These are phyloP conservation scores for Arthrobotrys megalospora DNA, from an alignment of 2,329 filamentous ascomycete species.

Conservation along the genomic window DNA sequence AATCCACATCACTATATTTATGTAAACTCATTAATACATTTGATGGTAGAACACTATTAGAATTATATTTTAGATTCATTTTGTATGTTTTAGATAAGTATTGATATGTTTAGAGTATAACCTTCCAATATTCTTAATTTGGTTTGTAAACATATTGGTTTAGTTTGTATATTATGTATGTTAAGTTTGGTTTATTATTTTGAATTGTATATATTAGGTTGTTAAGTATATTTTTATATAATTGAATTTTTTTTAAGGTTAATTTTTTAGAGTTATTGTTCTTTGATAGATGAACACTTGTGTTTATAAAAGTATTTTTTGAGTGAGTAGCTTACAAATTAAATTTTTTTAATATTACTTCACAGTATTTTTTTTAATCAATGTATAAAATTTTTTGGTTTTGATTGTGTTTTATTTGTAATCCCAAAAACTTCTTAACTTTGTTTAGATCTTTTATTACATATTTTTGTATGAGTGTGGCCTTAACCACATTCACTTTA, in stretches of 20 bases:
- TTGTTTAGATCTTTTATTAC: background rate
- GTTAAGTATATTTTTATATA: conserved; percentile 5
- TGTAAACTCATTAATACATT: conserved; percentile 1
- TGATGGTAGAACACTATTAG: too few relatives aligned
- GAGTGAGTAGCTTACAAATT: background rate
- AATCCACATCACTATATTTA: too few relatives aligned
- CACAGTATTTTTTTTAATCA: background rate
- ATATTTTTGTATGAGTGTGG: background rate
- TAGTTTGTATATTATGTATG: background rate
- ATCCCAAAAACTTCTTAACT: background rate
- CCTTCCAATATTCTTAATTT: conserved; percentile 11
- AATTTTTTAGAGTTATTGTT: background rate
- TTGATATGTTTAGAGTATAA: conserved; percentile 15
- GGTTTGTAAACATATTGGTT: background rate
- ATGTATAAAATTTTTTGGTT: background rate
- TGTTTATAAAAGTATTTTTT: background rate
- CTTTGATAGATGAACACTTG: background rate
- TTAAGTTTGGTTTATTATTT: background rate
- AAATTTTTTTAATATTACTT: conserved; percentile 3
- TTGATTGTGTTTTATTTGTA: too few relatives aligned
- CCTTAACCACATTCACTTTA: background rate
- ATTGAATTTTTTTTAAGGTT: too few relatives aligned
- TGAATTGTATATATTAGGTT: background rate
- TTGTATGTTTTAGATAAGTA: conserved; percentile 11
- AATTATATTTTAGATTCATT: conserved; percentile 19